Conservation (phyloP, 169 alveolate species). For the Cryptosporidium sp. region DNA sequence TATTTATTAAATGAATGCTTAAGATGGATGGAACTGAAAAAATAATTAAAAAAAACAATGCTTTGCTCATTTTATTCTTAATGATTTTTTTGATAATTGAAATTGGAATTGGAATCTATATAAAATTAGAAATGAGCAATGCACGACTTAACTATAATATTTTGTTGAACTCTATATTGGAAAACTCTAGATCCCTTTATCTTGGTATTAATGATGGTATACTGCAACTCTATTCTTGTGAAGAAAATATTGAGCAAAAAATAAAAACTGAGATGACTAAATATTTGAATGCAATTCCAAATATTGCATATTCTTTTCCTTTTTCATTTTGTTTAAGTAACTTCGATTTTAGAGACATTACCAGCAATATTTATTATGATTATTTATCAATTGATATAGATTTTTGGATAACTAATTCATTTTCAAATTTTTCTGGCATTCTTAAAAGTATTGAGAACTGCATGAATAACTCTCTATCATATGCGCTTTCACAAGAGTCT, state of each 20-base stretch:
- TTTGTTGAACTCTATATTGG: conserved; percentile 33
- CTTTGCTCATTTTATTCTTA: conserved; percentile 3
- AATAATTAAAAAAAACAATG: conserved; percentile 9
- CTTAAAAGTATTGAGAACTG: conserved; percentile 19
- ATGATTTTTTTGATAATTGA: background rate
- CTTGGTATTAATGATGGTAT: conserved; percentile 43
- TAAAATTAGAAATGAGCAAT: conserved; percentile 19
- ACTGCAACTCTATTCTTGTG: conserved; percentile 33
- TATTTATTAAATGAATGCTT: background rate
- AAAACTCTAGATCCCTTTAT: conserved; percentile 50
- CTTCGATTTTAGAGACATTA: conserved; percentile 5
- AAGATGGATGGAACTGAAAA: background rate
- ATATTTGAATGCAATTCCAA: conserved; percentile 19
- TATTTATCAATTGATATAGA: background rate
- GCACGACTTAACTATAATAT: conserved; percentile 40
- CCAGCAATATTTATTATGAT: background rate
- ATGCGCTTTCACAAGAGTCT: conserved; percentile 46
- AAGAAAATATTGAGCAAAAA: background rate
- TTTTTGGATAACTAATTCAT: background rate
- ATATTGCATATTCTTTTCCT: conserved; percentile 20
- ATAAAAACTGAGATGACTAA: background rate
- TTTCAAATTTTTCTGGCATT: conserved; percentile 1
- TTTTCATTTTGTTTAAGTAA: conserved; percentile 44
- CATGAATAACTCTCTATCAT: conserved; percentile 2
- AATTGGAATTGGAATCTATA: conserved; percentile 10